Percentiles rank a stretch among this genome's conserved stretches.
Evolutionary conservation across 108 stramenopile species (phyloP).

Genomic region (Cyclostephanos tholiformis): DNA sequence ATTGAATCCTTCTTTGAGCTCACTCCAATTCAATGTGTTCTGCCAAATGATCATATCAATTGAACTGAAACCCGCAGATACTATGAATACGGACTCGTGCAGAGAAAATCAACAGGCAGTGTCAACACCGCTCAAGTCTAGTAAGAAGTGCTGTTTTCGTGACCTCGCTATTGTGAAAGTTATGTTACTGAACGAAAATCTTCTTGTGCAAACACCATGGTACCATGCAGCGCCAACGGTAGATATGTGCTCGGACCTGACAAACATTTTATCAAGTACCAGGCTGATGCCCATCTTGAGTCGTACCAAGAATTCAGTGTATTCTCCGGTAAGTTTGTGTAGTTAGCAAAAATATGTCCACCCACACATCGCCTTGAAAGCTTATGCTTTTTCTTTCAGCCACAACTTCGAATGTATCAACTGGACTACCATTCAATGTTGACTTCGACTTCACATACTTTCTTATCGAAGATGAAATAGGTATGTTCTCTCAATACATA

Average conservation of each 20-base stretch:
- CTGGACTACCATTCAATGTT: slow-evolving; percentile 51
- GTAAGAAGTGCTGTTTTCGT: background rate
- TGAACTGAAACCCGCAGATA: slow-evolving; percentile 17
- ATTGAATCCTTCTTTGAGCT: background rate
- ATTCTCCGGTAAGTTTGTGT: slow-evolving; percentile 33
- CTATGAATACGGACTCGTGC: slow-evolving; percentile 56
- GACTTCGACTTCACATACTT: slow-evolving; percentile 55
- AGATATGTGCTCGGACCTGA: slow-evolving; percentile 46
- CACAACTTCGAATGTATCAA: slow-evolving; percentile 30
- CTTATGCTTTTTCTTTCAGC: background rate
- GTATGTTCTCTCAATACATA: too few species aligned
- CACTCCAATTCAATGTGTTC: background rate
- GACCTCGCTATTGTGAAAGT: background rate
- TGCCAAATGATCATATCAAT: background rate
- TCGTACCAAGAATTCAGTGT: slow-evolving; percentile 35
- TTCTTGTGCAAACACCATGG: background rate
- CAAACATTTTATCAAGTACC: slow-evolving; percentile 52
- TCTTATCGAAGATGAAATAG: slow-evolving; percentile 51
- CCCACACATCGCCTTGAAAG: background rate
- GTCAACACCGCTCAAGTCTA: slow-evolving; percentile 45
- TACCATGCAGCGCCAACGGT: slow-evolving; percentile 18
- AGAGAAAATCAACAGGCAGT: slow-evolving; percentile 47
- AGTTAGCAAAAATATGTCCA: background rate
- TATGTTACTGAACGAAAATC: background rate
- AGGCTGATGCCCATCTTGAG: slow-evolving; percentile 56